Evolutionary conservation across 371 early-diverging fungal genomes (phyloP).

Genomic region (Mucor piriformis): DNA sequence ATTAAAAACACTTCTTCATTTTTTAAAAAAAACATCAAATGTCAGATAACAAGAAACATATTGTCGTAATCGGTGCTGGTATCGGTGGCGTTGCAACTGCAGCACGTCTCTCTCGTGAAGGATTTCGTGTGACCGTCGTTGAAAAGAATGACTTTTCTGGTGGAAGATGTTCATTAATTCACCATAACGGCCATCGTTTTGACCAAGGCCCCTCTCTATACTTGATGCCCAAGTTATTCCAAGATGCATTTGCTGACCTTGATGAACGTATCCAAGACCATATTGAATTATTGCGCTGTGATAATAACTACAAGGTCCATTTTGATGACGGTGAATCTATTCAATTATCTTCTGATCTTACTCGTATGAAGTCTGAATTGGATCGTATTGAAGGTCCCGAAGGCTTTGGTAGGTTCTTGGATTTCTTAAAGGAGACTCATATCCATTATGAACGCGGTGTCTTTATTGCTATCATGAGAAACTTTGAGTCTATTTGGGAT

Average conservation of each 20-base stretch:
- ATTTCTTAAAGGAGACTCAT: constrained; percentile 55
- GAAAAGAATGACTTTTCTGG: constrained; percentile 66
- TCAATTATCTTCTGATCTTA: constrained; percentile 55
- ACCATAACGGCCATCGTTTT: constrained; percentile 55
- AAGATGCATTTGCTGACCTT: constrained; percentile 60
- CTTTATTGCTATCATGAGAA: constrained; percentile 52
- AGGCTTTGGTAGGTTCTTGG: constrained; percentile 50
- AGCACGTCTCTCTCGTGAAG: constrained; percentile 59
- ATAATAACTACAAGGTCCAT: constrained; percentile 66
- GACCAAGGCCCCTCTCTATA: constrained; percentile 71
- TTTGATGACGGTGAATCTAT: constrained; percentile 59
- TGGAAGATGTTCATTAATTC: constrained; percentile 62
- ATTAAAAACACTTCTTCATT: not conserved
- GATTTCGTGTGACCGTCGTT: constrained; percentile 57
- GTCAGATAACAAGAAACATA: constrained; percentile 35
- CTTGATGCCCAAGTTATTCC: constrained; percentile 63
- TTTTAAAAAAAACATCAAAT: not conserved
- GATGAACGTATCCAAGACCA: constrained; percentile 56
- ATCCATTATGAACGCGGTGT: constrained; percentile 57
- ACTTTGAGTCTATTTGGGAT: constrained; percentile 58
- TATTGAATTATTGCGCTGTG: constrained; percentile 55
- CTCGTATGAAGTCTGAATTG: constrained; percentile 55
- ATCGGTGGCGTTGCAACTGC: constrained; percentile 64
- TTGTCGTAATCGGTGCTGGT: constrained; percentile 60
- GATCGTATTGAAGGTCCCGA: constrained; percentile 55